Base-by-base conservation (phyloP, 352 stramenopile genomes). In the Phytophthora palmivora region DNA sequence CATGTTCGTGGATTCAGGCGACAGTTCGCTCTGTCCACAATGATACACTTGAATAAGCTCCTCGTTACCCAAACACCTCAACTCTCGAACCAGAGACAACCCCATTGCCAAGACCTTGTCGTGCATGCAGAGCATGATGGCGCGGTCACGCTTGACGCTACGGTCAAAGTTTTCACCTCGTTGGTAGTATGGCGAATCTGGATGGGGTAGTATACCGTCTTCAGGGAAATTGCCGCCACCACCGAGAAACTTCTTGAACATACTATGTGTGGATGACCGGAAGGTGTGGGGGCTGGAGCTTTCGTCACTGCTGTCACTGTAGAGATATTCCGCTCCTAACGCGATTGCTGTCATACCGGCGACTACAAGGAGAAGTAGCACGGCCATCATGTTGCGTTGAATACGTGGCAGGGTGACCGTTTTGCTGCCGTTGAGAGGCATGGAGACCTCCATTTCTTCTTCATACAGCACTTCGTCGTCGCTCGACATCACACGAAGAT, bases 41-140 rank as follows among this genome's bases (percentile, higher is more conserved):
- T 69, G 60, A 69, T 69, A 69, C 26, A 64, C 46, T 30, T 67
- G 49, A 19, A 72, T 47, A 9, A 58, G 24, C 37, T 72, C 63
- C 22, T 58, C 47, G 32, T 72, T 72, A 32, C 63, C 63, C 19
- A 72, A 7, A 55, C 56, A 72, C 15, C 60, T 33, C 11, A 64
- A n/a, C 38, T 64, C 60, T 6, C 52, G 45, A 33, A 69, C 55
- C 7, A 69, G 46, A 4, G 60, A 69, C 15, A 69, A 21, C 2
- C 60, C 60, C 53, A 69, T 64, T n/a, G 53, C 60, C 38, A 69
- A 4, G 45, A 69, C 60, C 0, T 26, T 41, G 37, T 77, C 44
- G 54, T 78, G 67, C 58, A 82, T 63, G 39, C 54, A 70, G 26
- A 82, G 46, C 38, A 82, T 39, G 32, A 79, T 49, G 21, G 66